Evolutionary conservation across 768 basidiomycete genomes (phyloP).

Genomic region (Boletus fagicola): DNA sequence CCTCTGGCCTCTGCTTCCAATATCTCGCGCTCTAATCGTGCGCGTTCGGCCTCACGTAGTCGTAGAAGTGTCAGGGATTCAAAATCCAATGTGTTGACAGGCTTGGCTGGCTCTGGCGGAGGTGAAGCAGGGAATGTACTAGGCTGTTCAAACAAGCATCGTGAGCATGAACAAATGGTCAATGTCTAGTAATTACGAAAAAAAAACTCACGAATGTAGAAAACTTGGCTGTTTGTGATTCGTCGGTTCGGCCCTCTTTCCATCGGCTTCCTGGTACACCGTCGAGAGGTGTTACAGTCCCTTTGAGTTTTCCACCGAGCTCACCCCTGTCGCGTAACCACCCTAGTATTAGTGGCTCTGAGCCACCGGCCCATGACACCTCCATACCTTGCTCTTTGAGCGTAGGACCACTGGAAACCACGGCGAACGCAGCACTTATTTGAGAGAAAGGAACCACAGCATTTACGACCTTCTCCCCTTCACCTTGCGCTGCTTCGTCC

Average conservation of each 20-base stretch:
- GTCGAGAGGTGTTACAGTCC: conserved; percentile 26
- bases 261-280: background rate
- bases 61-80: conserved; percentile 80
- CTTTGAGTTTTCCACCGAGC: conserved; percentile 36
- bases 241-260: background rate
- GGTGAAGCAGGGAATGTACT: conserved; percentile 16
- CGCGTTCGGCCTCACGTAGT: conserved; percentile 77
- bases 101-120: conserved; percentile 21
- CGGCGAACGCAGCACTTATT: conserved; percentile 74
- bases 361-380: conserved; percentile 67
- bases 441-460: conserved; percentile 77
- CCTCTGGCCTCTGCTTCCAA: conserved; percentile 59
- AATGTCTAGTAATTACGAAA: background rate
- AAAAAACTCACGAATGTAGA: conserved; percentile 37
- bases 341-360: conserved; percentile 65
- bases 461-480: conserved; percentile 51
- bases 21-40: conserved; percentile 74
- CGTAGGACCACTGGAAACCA: conserved; percentile 59
- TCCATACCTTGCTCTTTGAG: conserved; percentile 61
- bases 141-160: conserved; percentile 15
- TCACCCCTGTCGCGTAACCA: conserved; percentile 76
- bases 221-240: conserved; percentile 37
- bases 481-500: conserved; percentile 42
- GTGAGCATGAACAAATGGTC: conserved; percentile 4
- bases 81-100: conserved; percentile 59